These are phyloP conservation scores for Insectozyma bohioensis DNA, from an alignment of 1,139 yeast genomes.

Conservation along the genomic window DNA sequence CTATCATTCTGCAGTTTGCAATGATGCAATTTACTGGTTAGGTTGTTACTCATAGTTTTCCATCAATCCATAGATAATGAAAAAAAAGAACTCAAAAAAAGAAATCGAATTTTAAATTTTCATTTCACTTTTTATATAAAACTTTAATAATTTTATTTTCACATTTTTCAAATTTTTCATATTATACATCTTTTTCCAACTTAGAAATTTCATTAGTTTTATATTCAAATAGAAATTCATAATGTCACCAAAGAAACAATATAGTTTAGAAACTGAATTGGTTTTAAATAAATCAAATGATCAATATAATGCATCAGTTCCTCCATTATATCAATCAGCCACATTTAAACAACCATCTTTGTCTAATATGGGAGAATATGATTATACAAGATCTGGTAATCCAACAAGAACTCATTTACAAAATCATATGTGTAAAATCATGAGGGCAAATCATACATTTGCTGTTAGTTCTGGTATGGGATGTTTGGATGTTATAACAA, in stretches of 20 bases:
- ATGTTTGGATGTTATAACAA: conserved; percentile 78
- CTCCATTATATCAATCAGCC: conserved; percentile 90
- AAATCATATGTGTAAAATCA: conserved; percentile 71
- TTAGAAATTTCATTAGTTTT: too few species aligned
- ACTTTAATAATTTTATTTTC: too few species aligned
- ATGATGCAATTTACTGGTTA: conserved; percentile 5
- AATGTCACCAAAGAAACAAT: conserved; percentile 33
- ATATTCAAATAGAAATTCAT: too few species aligned
- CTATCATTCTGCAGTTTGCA: conserved; percentile 4
- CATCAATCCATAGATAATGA: neutral
- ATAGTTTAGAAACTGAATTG: conserved; percentile 68
- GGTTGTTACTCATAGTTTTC: neutral
- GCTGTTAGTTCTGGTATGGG: conserved; percentile 95
- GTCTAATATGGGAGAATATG: conserved; percentile 79
- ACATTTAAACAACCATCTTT: conserved; percentile 84
- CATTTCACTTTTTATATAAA: too few species aligned
- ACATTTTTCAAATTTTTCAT: neutral
- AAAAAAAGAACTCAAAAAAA: neutral
- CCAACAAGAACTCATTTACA: conserved; percentile 86
- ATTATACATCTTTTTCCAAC: neutral
- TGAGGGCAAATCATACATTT: conserved; percentile 68
- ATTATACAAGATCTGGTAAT: conserved; percentile 92
- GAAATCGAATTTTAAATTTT: neutral
- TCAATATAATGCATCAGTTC: conserved; percentile 76
- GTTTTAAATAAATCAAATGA: conserved; percentile 68